Percentiles rank a stretch among this genome's conserved stretches.
Evolutionary conservation across 2,329 filamentous ascomycete genomes (phyloP).

Genomic region (Fusarium dlaminii): DNA sequence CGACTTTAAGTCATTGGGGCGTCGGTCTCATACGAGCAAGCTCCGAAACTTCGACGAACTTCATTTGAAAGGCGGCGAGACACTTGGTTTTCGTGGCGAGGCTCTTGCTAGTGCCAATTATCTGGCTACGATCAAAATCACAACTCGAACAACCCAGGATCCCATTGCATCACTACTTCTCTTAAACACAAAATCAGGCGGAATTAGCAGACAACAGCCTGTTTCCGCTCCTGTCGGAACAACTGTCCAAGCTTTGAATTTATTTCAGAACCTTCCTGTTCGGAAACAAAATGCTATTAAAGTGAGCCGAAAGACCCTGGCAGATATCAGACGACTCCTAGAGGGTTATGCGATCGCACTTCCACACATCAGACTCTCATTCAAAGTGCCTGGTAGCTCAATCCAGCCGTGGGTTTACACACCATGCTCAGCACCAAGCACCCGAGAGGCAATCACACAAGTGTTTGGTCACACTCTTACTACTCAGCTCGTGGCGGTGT

Average conservation of each 20-base stretch:
- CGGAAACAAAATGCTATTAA: conserved; percentile 68
- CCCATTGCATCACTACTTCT: conserved; percentile 63
- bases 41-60: conserved; percentile 72
- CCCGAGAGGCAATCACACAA: conserved; percentile 69
- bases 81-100: conserved; percentile 80
- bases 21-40: conserved; percentile 78
- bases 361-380: conserved; percentile 66
- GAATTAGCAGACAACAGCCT: conserved; percentile 44
- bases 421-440: conserved; percentile 58
- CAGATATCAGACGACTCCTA: conserved; percentile 68
- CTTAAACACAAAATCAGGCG: conserved; percentile 50
- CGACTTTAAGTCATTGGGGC: conserved; percentile 71
- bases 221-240: conserved; percentile 72
- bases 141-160: conserved; percentile 71
- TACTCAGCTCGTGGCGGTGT: conserved; percentile 60
- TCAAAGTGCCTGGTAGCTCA: conserved; percentile 67
- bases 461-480: conserved; percentile 67
- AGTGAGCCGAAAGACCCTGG: conserved; percentile 64
- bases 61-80: conserved; percentile 61
- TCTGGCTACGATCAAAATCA: conserved; percentile 68
- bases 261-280: conserved; percentile 71
- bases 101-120: conserved; percentile 73
- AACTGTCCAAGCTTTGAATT: conserved; percentile 66
- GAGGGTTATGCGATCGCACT: conserved; percentile 73
- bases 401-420: conserved; percentile 68